Percentiles rank a stretch among this genome's conserved stretches.
Evolutionary conservation across 192 early-diverging fungal genomes (phyloP).

Genomic region (Gryganskiella cystojenkinii): DNA sequence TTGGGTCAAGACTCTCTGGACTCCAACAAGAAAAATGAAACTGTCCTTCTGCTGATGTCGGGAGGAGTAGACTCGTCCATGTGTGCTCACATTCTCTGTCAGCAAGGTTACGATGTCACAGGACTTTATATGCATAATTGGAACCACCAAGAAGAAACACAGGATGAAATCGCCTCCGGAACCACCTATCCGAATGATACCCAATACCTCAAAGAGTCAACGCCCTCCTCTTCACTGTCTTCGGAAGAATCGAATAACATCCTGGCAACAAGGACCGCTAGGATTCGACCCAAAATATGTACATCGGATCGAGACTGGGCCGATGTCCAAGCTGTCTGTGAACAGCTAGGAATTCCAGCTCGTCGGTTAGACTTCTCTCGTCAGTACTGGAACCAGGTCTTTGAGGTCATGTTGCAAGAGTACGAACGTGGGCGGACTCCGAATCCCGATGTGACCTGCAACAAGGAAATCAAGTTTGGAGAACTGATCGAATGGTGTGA

Average conservation of each 20-base stretch:
- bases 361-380: constrained; percentile 79
- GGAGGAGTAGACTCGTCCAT: constrained; percentile 97
- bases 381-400: constrained; percentile 94
- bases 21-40: not conserved
- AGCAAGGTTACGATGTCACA: constrained; percentile 72
- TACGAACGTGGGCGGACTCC: constrained; percentile 82
- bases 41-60: constrained; percentile 87
- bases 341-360: constrained; percentile 71
- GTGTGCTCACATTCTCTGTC: constrained; percentile 78
- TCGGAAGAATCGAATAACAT: not conserved
- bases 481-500: constrained; percentile 72
- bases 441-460: constrained; percentile 95
- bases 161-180: constrained; percentile 73
- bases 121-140: constrained; percentile 97
- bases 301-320: constrained; percentile 80
- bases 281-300: constrained; percentile 63
- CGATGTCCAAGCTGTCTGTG: constrained; percentile 80
- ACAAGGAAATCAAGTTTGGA: constrained; percentile 95
- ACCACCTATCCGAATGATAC: constrained; percentile 1
- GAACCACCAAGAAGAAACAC: constrained; percentile 70
- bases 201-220: constrained; percentile 14
- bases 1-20: not conserved
- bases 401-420: constrained; percentile 80
- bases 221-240: not conserved
- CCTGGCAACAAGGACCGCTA: constrained; percentile 9